phyloP scores from a whole-genome alignment of 345 rosid genomes.

The Populus tremula region DNA sequence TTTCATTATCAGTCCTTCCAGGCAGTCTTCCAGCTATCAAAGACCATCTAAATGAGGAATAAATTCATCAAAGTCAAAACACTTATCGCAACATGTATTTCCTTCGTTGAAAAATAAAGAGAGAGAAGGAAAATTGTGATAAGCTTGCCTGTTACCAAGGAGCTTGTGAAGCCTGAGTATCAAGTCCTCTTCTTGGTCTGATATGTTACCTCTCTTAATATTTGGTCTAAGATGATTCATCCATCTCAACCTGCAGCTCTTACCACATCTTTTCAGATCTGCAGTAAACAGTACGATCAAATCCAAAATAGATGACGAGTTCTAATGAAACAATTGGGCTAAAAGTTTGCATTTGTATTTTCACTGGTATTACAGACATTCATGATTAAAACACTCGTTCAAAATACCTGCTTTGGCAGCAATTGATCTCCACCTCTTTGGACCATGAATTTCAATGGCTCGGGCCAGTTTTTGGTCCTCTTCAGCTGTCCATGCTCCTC shows the following conservation, averaged over 20 bases:
- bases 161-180: conserved; percentile 53
- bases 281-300: not conserved
- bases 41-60: conserved; percentile 42
- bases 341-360: not conserved
- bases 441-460: conserved; percentile 44
- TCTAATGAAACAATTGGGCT: not conserved
- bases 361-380: not conserved
- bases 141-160: conserved; percentile 48
- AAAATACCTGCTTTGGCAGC: conserved; percentile 49
- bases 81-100: not conserved
- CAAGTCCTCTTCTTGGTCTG: conserved; percentile 57
- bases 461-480: conserved; percentile 47
- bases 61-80: not conserved
- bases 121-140: not conserved
- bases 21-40: conserved; percentile 59
- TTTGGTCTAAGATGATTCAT: conserved; percentile 60
- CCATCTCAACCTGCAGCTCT: conserved; percentile 63
- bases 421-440: conserved; percentile 43
- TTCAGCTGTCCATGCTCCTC: conserved; percentile 52
- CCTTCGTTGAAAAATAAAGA: not conserved
- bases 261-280: conserved; percentile 49
- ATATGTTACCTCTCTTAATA: conserved; percentile 54
- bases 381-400: not conserved
- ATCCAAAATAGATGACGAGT: not conserved
- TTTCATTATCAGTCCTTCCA: conserved; percentile 52